Evolutionary conservation across 345 rosid species (phyloP), one percentile per base, ranked within the genome.

Genomic region (Clarkia xantiana): DNA sequence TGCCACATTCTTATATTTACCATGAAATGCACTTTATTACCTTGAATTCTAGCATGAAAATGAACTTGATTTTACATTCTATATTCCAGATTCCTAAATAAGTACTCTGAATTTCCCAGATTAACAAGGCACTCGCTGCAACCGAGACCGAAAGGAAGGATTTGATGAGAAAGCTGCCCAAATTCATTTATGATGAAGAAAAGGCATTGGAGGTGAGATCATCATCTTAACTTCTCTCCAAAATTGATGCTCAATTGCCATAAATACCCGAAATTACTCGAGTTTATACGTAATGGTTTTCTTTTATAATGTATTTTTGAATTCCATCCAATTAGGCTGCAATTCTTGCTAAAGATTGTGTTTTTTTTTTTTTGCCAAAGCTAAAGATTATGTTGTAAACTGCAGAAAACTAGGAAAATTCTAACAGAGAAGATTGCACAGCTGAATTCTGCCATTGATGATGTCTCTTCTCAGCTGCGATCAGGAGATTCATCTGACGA

Each of bases 121-220:
- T 90, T 68, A 86, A 86, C 73, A 79, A 73, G 76, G 95, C 77
- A 15, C 67, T 90, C 54, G 76, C 82, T 56, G 91, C 79, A 46
- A 73, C 87, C 63, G 84, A 90, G 74, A 57, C 87, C 63, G 84
- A 90, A 74, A 57, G 76, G 41, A 90, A 86, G 71, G 91, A 86
- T 61, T 74, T 90, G 45, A 83, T 86, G 95, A 86, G 81, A 77
- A 90, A 72, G 59, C 76, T 90, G 74, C 97, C 97, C 13, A 85
- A 83, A 66, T 90, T 90, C 74, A 78, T 90, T 14, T 86, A 90
- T 18, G 95, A 90, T 54, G 97, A 85, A 73, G 95, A 89, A 49
- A 89, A 89, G 62, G 86, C 84, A 65, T 70, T 82, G 70, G 97
- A 90, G 85, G 97, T 78, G 64, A 74, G 75, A 25, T 47, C 61